phyloP scores from a whole-genome alignment of 2,329 filamentous ascomycete species.

The Botrytis deweyae region DNA sequence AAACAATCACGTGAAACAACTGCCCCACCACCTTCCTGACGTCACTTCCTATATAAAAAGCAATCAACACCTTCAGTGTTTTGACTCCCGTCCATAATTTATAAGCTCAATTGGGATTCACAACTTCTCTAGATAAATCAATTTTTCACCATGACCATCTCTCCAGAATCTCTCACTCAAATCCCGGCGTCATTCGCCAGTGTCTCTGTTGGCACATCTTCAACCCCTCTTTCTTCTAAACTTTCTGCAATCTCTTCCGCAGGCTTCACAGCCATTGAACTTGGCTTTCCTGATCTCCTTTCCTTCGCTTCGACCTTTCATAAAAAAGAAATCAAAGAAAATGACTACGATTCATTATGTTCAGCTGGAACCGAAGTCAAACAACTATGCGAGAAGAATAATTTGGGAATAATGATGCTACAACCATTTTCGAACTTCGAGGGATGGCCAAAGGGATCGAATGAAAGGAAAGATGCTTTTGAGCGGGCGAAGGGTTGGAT shows the following conservation, averaged over 20 bases:
- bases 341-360: slow-evolving; percentile 60
- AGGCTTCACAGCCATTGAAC: slow-evolving; percentile 68
- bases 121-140: neutral
- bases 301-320: slow-evolving; percentile 57
- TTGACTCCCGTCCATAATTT: neutral
- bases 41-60: slow-evolving; percentile 9
- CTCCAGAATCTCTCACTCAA: slow-evolving; percentile 25
- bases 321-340: slow-evolving; percentile 50
- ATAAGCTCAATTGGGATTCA: neutral
- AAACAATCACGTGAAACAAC: slow-evolving; percentile 9
- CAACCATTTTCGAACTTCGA: slow-evolving; percentile 78
- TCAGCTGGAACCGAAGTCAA: slow-evolving; percentile 55
- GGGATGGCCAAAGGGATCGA: slow-evolving; percentile 62
- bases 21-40: slow-evolving; percentile 13
- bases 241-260: slow-evolving; percentile 61
- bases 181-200: slow-evolving; percentile 55
- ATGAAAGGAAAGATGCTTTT: slow-evolving; percentile 62
- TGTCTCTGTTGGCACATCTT: slow-evolving; percentile 52
- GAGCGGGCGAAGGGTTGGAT: slow-evolving; percentile 65
- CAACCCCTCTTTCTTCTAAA: slow-evolving; percentile 57
- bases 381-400: slow-evolving; percentile 52
- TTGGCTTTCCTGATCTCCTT: slow-evolving; percentile 71
- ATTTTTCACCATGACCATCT: slow-evolving; percentile 10
- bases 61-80: neutral
- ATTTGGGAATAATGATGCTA: slow-evolving; percentile 65